Evolutionary conservation across 2,329 filamentous ascomycete species (phyloP), one percentile per base, ranked within the genome.

Genomic region (Colletotrichum magnum): DNA sequence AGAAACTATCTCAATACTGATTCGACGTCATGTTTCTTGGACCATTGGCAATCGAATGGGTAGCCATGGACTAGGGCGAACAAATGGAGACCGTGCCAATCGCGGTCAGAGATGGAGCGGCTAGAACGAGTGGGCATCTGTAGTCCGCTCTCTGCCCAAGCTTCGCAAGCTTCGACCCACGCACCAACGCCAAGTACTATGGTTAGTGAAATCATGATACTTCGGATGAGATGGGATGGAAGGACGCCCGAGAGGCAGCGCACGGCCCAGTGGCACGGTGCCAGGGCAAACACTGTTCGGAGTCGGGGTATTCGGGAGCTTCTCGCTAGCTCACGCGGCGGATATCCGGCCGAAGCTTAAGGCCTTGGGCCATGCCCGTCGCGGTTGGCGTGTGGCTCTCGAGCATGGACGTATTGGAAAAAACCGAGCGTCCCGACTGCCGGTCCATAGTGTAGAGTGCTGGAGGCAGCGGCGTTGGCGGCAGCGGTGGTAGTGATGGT

Each of bases 331-430:
- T 50, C 61, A 64, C 41, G 41, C 28, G 65, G 65, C 53, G 60
- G 59, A 32, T 58, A 58, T 51, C 65, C 65, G 65, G 65, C 65
- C 61, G 54, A 59, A 59, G 45, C 54, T 52, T 59, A 41, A 54
- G 59, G 32, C 54, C 54, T 65, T 65, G 61, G 61, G 51, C 64
- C 26, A 28, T 53, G 58, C 47, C 47, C 47, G 28, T 54, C 26
- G 47, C 60, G 50, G 51, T n/a, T 45, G 32, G 7, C 32, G 32
- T 10, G 41, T 43, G 41, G 16, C 41, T 43, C 16, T 36, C 32
- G 32, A 36, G 51, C 28, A 24, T 28, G 26, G 41, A 36, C 21
- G 21, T 24, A 24, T 24, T 52, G 36, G 36, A 65, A 21, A 50
- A 39, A 51, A 28, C 26, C 41, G 43, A 36, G 12, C 18, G 24